phyloP scores from a whole-genome alignment of 2,329 filamentous ascomycete genomes.

The Fusarium hainanense region DNA sequence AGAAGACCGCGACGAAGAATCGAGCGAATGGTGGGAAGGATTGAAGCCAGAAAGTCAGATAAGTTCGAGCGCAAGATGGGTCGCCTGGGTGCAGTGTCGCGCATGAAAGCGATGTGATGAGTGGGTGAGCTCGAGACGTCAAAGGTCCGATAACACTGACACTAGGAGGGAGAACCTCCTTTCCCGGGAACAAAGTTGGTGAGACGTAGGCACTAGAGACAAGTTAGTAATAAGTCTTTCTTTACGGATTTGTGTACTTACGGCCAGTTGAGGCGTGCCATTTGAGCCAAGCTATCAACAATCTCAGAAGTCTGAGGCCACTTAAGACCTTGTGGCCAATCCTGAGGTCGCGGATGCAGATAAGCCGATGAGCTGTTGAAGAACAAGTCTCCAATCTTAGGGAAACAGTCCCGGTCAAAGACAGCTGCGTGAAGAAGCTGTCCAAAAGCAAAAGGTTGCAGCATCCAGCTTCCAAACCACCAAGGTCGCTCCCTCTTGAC shows the following conservation, averaged over 20 bases:
- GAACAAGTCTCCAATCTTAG: slow-evolving; percentile 62
- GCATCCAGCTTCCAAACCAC: slow-evolving; percentile 88
- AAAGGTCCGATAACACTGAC: slow-evolving; percentile 80
- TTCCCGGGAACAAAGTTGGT: slow-evolving; percentile 84
- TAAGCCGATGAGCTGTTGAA: slow-evolving; percentile 84
- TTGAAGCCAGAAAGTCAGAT: slow-evolving; percentile 86
- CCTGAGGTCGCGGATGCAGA: slow-evolving; percentile 76
- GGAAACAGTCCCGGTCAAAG: slow-evolving; percentile 81
- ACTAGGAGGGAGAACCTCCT: slow-evolving; percentile 71
- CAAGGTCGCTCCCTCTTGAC: slow-evolving; percentile 73
- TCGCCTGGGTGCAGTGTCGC: slow-evolving; percentile 88
- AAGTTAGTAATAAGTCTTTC: slow-evolving; percentile 6
- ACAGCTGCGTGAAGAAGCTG: slow-evolving; percentile 81
- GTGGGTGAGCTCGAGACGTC: slow-evolving; percentile 85
- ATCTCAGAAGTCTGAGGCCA: slow-evolving; percentile 85
- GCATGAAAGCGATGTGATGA: slow-evolving; percentile 86
- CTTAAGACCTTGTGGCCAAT: slow-evolving; percentile 71
- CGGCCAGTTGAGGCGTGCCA: slow-evolving; percentile 87
- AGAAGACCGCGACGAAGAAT: slow-evolving; percentile 80
- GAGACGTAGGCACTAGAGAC: slow-evolving; percentile 75
- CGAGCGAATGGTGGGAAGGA: slow-evolving; percentile 83
- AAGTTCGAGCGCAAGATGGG: slow-evolving; percentile 88
- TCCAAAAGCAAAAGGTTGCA: slow-evolving; percentile 80
- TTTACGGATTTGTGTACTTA: slow-evolving; percentile 56
- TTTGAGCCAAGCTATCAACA: slow-evolving; percentile 82